phyloP scores from a whole-genome alignment of 305 asterid species.

The Fraxinus sp. region DNA sequence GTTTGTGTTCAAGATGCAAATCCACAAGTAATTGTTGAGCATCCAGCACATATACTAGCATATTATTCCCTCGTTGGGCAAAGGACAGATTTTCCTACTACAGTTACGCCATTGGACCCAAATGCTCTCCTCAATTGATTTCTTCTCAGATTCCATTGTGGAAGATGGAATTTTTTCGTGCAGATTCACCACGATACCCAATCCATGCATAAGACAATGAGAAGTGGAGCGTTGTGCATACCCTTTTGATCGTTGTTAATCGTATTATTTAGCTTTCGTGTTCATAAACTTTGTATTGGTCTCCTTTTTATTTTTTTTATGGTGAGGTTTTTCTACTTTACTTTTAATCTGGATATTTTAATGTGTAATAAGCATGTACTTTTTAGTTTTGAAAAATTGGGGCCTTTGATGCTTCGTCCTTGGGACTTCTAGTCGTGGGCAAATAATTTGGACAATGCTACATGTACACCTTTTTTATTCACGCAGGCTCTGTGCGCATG shows the following conservation, averaged over 20 bases:
- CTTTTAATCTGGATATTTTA: conserved; percentile 7
- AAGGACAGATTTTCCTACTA: conserved; percentile 67
- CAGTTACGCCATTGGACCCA: conserved; percentile 51
- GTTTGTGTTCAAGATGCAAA: conserved; percentile 34
- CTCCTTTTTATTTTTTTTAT: background rate
- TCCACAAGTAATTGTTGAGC: conserved; percentile 38
- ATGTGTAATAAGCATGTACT: conserved; percentile 28
- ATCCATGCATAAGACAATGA: background rate
- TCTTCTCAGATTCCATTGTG: background rate
- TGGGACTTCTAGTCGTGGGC: background rate
- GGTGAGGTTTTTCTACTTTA: conserved; percentile 4
- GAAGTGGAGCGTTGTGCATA: background rate
- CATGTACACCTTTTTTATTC: background rate
- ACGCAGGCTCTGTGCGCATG: too few relatives aligned
- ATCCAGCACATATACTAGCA: conserved; percentile 90
- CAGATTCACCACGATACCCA: background rate
- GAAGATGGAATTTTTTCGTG: background rate
- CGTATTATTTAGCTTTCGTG: conserved; percentile 10
- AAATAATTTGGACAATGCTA: background rate
- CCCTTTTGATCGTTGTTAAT: background rate
- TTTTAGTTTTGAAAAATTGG: conserved; percentile 1
- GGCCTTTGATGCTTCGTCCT: background rate
- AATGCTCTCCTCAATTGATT: conserved; percentile 5
- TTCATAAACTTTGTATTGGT: conserved; percentile 13
- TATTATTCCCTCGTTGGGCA: conserved; percentile 90